A percentile compares a stretch with the other conserved stretches of the same genome.
Evolutionary conservation across 1,284 basidiomycete genomes (phyloP).

Genomic region (Spongiforma sp.): DNA sequence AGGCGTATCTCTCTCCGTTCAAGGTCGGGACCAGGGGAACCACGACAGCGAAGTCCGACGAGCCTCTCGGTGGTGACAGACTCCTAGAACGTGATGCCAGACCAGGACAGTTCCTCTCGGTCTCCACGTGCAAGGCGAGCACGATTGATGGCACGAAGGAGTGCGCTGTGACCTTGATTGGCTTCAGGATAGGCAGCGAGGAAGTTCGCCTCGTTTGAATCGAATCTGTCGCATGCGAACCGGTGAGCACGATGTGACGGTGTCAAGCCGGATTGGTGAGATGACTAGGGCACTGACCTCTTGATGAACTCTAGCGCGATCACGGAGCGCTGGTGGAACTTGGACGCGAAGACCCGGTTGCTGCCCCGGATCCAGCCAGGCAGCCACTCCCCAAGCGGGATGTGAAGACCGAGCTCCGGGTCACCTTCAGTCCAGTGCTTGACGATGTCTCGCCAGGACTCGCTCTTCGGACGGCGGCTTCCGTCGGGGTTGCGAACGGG

Average conservation of each 20-base stretch:
- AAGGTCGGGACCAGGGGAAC: too few relatives aligned
- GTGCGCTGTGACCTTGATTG: not conserved
- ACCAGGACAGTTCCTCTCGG: not conserved
- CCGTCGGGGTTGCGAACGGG: not conserved
- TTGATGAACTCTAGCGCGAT: not conserved
- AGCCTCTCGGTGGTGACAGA: too few relatives aligned
- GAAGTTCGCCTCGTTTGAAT: not conserved
- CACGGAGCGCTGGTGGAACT: not conserved
- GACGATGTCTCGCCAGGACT: not conserved
- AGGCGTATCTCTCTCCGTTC: too few relatives aligned
- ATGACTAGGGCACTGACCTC: not conserved
- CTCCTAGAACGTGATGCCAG: too few relatives aligned
- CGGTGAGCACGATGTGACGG: not conserved
- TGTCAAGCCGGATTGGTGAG: not conserved
- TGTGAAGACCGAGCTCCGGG: not conserved
- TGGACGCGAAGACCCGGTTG: not conserved
- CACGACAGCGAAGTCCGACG: too few relatives aligned
- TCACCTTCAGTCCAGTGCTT: conserved; percentile 1
- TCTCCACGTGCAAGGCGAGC: not conserved
- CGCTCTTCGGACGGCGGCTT: not conserved
- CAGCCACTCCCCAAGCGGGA: not conserved
- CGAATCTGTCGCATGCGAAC: not conserved
- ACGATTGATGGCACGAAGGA: not conserved
- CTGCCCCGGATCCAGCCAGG: not conserved
- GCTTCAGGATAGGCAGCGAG: not conserved